Evolutionary conservation across 2,329 filamentous ascomycete genomes (phyloP).

Genomic region (Colletotrichum falcatum): DNA sequence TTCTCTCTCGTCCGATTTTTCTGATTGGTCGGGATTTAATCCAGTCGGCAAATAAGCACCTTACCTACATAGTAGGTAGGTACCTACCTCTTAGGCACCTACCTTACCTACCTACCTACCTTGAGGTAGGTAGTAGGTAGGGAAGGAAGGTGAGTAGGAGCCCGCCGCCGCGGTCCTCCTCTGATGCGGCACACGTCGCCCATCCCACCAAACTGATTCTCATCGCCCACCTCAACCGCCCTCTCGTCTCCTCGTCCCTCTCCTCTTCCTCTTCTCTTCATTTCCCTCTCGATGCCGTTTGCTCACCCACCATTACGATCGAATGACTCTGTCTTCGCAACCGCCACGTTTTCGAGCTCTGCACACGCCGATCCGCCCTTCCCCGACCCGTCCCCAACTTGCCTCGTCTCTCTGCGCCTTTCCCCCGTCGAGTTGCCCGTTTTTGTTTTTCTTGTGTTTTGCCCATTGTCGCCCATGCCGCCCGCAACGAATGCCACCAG

Average conservation of each 20-base stretch:
- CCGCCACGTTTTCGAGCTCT: slow-evolving; percentile 16
- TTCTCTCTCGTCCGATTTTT: slow-evolving; percentile 33
- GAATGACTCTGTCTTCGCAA: slow-evolving; percentile 30
- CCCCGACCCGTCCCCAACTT: slow-evolving; percentile 35
- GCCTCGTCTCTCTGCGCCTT: slow-evolving; percentile 26
- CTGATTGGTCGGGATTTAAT: slow-evolving; percentile 38
- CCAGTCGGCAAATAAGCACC: no score
- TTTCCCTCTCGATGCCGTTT: slow-evolving; percentile 19
- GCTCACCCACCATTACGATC: slow-evolving; percentile 39
- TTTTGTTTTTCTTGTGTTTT: no score
- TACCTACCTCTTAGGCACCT: no score
- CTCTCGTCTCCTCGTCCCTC: slow-evolving; percentile 30
- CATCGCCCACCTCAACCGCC: slow-evolving; percentile 42
- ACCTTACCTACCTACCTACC: no score
- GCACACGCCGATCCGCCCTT: slow-evolving; percentile 19
- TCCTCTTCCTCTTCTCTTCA: slow-evolving; percentile 26
- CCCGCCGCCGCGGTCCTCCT: neutral
- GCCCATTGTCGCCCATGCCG: slow-evolving; percentile 21
- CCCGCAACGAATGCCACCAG: slow-evolving; percentile 18
- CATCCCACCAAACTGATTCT: slow-evolving; percentile 41
- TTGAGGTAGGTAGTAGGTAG: no score
- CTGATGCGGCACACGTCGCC: slow-evolving; percentile 37
- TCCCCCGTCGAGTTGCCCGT: slow-evolving; percentile 36
- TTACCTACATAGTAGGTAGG: no score
- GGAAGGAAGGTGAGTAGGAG: neutral